Conservation (phyloP, 1,284 basidiomycete genomes). For the Irpex lacteus region DNA sequence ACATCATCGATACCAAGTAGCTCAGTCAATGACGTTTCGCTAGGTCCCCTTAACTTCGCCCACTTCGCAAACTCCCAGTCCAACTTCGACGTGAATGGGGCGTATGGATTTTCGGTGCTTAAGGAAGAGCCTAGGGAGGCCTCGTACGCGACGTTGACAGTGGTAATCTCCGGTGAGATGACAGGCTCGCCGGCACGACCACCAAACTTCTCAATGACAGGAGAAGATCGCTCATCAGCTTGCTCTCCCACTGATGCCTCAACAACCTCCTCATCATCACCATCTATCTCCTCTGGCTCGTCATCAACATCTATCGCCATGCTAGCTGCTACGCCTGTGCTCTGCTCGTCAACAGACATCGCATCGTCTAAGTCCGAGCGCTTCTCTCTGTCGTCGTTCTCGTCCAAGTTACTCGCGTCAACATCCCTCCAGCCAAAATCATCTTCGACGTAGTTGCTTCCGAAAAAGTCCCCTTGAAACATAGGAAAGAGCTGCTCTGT, state of each 20-base stretch:
- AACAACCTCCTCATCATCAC: not conserved
- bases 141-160: not conserved
- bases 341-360: too few relatives aligned
- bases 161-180: not conserved
- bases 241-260: not conserved
- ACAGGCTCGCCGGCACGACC: not conserved
- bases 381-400: too few relatives aligned
- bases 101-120: not conserved
- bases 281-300: not conserved
- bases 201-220: not conserved
- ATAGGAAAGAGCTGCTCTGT: not conserved
- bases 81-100: constrained; percentile 15
- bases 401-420: too few relatives aligned
- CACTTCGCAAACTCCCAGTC: constrained; percentile 20
- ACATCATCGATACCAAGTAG: constrained; percentile 17
- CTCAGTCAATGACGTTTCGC: constrained; percentile 18
- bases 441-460: too few relatives aligned
- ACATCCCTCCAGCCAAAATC: too few relatives aligned
- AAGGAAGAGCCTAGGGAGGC: not conserved
- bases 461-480: not conserved
- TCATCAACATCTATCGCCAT: too few relatives aligned
- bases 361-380: too few relatives aligned
- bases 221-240: not conserved
- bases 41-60: constrained; percentile 17
- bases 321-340: too few relatives aligned